Percentiles rank a stretch among this genome's conserved stretches.
Evolutionary conservation across 106 monocot genomes (phyloP).

Genomic region (Dactylorhiza incarnata): DNA sequence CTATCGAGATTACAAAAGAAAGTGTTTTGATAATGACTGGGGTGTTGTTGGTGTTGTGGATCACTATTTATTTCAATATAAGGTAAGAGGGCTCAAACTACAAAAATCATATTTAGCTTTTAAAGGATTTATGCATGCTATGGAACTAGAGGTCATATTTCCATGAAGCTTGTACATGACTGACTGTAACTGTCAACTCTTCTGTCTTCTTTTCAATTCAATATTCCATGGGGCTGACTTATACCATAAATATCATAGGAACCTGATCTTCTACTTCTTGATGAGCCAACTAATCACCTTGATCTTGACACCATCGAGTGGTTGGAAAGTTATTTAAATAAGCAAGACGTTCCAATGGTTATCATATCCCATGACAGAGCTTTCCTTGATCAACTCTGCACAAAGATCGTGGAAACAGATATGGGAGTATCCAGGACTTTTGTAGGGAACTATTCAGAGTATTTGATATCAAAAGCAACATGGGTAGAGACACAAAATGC

Average conservation of each 20-base stretch:
- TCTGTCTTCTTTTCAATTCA: neutral
- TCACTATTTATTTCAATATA: neutral
- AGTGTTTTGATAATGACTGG: neutral
- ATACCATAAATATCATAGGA: conserved; percentile 41
- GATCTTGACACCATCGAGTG: conserved; percentile 99
- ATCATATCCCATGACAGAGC: conserved; percentile 98
- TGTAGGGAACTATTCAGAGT: conserved; percentile 86
- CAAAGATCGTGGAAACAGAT: conserved; percentile 97
- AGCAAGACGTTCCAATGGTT: conserved; percentile 94
- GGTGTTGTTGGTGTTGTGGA: neutral
- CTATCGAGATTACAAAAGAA: neutral
- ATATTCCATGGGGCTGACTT: neutral
- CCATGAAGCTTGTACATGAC: neutral
- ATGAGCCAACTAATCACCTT: conserved; percentile 98
- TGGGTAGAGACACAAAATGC: conserved; percentile 79
- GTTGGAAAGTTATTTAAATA: conserved; percentile 82
- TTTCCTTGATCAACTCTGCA: conserved; percentile 87
- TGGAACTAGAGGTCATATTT: neutral
- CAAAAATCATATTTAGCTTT: neutral
- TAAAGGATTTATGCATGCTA: neutral
- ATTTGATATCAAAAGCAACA: conserved; percentile 64
- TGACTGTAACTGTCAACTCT: neutral
- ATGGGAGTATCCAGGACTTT: conserved; percentile 91
- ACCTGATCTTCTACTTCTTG: conserved; percentile 94
- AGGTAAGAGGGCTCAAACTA: neutral